phyloP scores from a whole-genome alignment of 768 basidiomycete species.

The Coprinopsis sp. region DNA sequence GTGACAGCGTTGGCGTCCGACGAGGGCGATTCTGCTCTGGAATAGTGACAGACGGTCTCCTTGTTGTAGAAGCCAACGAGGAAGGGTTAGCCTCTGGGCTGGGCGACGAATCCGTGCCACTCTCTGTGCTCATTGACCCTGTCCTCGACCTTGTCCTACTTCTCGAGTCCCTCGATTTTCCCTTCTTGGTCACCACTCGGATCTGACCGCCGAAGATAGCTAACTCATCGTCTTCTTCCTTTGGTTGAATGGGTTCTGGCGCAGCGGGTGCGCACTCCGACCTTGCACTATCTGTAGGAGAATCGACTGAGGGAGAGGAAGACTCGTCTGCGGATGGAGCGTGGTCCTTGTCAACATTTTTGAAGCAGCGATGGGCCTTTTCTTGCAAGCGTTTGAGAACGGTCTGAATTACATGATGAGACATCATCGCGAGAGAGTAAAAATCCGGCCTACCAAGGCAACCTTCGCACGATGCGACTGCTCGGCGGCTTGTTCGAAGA shows the following conservation, averaged over 20 bases:
- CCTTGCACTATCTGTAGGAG: too few relatives aligned
- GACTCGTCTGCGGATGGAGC: background rate
- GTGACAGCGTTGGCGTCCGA: too few relatives aligned
- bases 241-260: conserved; percentile 14
- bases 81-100: too few relatives aligned
- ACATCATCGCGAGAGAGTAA: background rate
- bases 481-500: conserved; percentile 42
- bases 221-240: conserved; percentile 41
- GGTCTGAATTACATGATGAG: conserved; percentile 4
- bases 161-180: conserved; percentile 19
- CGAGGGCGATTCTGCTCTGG: too few relatives aligned
- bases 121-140: too few relatives aligned
- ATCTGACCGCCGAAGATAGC: conserved; percentile 53
- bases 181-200: conserved; percentile 34
- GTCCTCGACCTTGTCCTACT: too few relatives aligned
- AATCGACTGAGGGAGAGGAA: conserved; percentile 4
- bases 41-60: too few relatives aligned
- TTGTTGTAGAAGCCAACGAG: too few relatives aligned
- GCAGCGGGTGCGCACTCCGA: too few relatives aligned
- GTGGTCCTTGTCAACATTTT: conserved; percentile 6
- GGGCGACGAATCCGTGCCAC: too few relatives aligned
- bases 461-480: conserved; percentile 44
- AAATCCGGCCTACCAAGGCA: conserved; percentile 34
- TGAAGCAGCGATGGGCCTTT: conserved; percentile 36
- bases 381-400: conserved; percentile 43